phyloP scores from a whole-genome alignment of 768 basidiomycete species.

The Clavulina sp. region DNA sequence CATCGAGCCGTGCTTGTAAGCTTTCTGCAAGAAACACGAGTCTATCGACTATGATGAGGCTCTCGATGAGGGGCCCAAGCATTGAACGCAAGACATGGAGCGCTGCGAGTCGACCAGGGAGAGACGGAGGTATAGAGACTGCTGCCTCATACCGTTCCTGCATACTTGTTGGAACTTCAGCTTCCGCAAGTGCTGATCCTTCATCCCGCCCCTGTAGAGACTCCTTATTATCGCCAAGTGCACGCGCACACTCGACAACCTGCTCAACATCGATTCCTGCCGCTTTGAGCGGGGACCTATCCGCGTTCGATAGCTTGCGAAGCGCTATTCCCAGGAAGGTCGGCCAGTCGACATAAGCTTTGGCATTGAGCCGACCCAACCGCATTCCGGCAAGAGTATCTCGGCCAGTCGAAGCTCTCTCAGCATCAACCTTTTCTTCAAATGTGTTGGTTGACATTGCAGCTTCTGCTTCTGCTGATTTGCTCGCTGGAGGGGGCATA shows the following conservation, averaged over 20 bases:
- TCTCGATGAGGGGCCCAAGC: slow-evolving; percentile 51
- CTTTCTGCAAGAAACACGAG: slow-evolving; percentile 35
- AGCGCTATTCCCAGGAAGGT: no score
- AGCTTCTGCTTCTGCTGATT: no score
- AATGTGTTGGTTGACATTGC: no score
- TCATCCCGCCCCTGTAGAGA: background rate
- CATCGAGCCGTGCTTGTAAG: no score
- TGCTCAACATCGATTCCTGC: no score
- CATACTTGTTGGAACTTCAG: no score
- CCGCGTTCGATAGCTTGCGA: no score
- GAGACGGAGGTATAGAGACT: background rate
- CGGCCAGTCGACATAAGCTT: slow-evolving; percentile 33
- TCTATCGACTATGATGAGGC: slow-evolving; percentile 45
- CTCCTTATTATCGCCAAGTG: background rate
- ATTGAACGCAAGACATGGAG: slow-evolving; percentile 51
- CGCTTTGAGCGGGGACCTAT: no score
- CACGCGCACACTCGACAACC: background rate
- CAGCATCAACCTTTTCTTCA: background rate
- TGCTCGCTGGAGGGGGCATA: no score
- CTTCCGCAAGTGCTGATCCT: background rate
- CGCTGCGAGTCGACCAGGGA: slow-evolving; percentile 30
- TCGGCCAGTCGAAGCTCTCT: background rate
- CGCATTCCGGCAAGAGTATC: slow-evolving; percentile 22
- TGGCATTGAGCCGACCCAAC: slow-evolving; percentile 34
- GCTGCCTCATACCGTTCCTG: no score